phyloP scores from a whole-genome alignment of 2,329 filamentous ascomycete genomes.

The Paraphaeosphaeria minitans region DNA sequence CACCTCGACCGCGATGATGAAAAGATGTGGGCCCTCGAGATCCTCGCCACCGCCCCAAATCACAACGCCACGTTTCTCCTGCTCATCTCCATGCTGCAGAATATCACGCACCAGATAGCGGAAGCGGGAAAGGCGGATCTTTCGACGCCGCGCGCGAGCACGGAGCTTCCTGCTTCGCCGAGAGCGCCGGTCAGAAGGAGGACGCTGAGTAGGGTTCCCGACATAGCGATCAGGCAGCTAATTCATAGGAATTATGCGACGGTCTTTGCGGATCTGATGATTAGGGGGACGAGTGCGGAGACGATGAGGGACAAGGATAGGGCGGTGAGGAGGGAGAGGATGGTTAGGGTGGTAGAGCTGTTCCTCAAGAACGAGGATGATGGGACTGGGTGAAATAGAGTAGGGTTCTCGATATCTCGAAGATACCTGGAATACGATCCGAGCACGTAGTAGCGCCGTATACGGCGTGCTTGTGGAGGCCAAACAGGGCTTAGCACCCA shows the following conservation, averaged over 20 bases:
- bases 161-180: conserved; percentile 37
- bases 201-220: conserved; percentile 52
- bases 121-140: conserved; percentile 28
- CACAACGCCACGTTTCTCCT: conserved; percentile 92
- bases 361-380: conserved; percentile 57
- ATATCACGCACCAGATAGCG: conserved; percentile 61
- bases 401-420: background rate
- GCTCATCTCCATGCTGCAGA: conserved; percentile 74
- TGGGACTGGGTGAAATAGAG: background rate
- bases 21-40: conserved; percentile 70
- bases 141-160: conserved; percentile 32
- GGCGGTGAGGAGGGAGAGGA: conserved; percentile 66
- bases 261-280: conserved; percentile 67
- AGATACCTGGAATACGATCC: background rate
- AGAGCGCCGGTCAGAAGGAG: conserved; percentile 45
- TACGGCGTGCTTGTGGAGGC: no score
- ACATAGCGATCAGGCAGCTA: conserved; percentile 60
- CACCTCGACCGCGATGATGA: conserved; percentile 58
- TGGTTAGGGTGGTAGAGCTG: conserved; percentile 69
- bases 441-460: background rate
- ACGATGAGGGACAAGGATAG: conserved; percentile 62
- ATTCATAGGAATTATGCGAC: conserved; percentile 68
- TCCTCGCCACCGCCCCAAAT: conserved; percentile 68
- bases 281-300: conserved; percentile 54
- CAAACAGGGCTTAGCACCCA: no score